phyloP scores from a whole-genome alignment of 225 moss, liverwort and hornwort species.

The Marchantia polymorpha region DNA sequence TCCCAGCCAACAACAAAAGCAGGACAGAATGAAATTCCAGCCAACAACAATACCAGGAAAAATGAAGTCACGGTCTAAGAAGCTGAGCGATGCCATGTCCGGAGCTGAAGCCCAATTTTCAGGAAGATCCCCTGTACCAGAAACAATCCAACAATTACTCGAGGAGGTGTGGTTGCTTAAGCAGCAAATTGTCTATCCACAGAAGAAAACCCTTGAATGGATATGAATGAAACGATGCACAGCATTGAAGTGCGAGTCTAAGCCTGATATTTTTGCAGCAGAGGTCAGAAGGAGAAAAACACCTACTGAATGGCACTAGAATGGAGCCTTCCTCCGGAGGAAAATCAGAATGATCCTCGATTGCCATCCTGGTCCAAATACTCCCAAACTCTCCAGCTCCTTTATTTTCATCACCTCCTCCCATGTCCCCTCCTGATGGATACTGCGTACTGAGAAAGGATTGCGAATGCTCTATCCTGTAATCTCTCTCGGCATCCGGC shows the following conservation, averaged over 20 bases:
- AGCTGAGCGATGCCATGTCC: constrained; percentile 61
- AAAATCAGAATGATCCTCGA: constrained; percentile 89
- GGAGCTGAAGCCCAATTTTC: constrained; percentile 88
- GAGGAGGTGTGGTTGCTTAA: background rate
- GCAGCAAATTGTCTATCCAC: background rate
- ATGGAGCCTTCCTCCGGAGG: constrained; percentile 71
- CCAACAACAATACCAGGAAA: constrained; percentile 63
- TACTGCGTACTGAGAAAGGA: constrained; percentile 33
- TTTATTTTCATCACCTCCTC: constrained; percentile 36
- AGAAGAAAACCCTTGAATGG: background rate
- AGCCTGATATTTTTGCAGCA: background rate
- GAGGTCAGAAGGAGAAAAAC: background rate
- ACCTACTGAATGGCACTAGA: constrained; percentile 79
- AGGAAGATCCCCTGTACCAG: constrained; percentile 63
- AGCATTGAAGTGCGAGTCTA: background rate
- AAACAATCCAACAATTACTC: background rate
- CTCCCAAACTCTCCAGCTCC: constrained; percentile 54
- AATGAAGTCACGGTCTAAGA: constrained; percentile 85
- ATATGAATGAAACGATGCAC: background rate
- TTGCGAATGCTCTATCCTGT: constrained; percentile 19
- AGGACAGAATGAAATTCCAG: constrained; percentile 77
- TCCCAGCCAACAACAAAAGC: constrained; percentile 38
- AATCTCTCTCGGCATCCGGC: constrained; percentile 28
- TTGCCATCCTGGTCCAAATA: constrained; percentile 86
- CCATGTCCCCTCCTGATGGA: constrained; percentile 26